Conservation (phyloP, 2,329 filamentous ascomycete genomes). For the Penicillium sp. region DNA sequence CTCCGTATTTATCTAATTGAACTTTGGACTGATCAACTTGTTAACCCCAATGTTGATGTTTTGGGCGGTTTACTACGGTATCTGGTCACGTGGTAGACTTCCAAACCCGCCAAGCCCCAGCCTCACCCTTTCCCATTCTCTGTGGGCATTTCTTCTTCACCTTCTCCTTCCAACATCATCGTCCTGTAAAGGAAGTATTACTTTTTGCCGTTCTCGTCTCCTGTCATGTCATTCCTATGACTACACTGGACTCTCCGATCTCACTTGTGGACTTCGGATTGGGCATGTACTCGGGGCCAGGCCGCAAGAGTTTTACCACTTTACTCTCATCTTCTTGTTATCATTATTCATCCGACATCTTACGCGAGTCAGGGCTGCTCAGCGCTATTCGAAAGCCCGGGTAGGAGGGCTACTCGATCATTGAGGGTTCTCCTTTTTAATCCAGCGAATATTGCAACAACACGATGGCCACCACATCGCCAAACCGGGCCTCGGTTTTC, state of each 20-base stretch:
- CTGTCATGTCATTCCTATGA: constrained; percentile 17
- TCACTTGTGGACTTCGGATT: constrained; percentile 15
- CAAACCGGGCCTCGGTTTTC: constrained; percentile 12
- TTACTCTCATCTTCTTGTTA: constrained; percentile 1
- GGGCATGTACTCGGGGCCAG: constrained; percentile 19
- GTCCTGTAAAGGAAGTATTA: constrained; percentile 3
- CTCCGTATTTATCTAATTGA: no score
- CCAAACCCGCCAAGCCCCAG: not conserved
- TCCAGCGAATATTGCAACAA: constrained; percentile 13
- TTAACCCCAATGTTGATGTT: no score
- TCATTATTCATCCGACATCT: constrained; percentile 7
- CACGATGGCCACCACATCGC: constrained; percentile 15
- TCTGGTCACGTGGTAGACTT: no score
- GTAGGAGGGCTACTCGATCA: constrained; percentile 24
- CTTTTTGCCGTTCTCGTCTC: constrained; percentile 19
- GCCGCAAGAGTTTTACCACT: constrained; percentile 16
- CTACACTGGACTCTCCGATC: constrained; percentile 21
- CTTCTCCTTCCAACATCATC: not conserved
- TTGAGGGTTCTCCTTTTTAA: constrained; percentile 17
- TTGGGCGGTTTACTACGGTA: no score
- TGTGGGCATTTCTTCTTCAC: not conserved
- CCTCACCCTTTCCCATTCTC: not conserved
- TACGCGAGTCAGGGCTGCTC: constrained; percentile 26
- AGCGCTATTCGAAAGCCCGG: constrained; percentile 21
- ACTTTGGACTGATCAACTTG: no score